A percentile compares a stretch with the other conserved stretches of the same genome.
These are phyloP conservation scores for Fusarium ambrosium DNA, from an alignment of 2,329 filamentous ascomycete species.

Conservation along the genomic window DNA sequence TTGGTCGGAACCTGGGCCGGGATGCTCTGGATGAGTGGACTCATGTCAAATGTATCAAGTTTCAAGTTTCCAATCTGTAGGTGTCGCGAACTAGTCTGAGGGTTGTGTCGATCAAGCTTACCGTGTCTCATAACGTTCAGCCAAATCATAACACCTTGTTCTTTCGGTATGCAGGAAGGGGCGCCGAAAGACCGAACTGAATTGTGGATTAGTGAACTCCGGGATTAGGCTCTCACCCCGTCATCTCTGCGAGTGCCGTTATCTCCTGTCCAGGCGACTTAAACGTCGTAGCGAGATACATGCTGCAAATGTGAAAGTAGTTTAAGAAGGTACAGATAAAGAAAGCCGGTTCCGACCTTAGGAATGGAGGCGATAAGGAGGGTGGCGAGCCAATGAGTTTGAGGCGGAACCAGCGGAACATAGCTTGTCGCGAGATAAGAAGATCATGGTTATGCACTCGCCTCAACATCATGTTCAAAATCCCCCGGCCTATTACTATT, in stretches of 20 bases:
- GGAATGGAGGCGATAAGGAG: background rate
- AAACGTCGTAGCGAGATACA: background rate
- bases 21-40: constrained; percentile 48
- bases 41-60: constrained; percentile 44
- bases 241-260: background rate
- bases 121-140: background rate
- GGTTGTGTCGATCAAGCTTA: background rate
- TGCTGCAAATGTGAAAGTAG: background rate
- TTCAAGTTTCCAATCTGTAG: constrained; percentile 27
- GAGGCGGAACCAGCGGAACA: background rate
- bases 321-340: background rate
- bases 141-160: background rate
- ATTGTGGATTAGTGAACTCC: background rate
- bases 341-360: background rate
- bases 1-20: constrained; percentile 32
- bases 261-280: background rate
- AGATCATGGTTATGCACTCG: background rate
- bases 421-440: background rate
- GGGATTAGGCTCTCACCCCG: background rate
- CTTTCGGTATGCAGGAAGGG: background rate
- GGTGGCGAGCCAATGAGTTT: background rate
- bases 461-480: background rate
- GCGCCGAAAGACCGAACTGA: background rate
- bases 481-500: background rate
- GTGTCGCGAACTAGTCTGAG: background rate